phyloP scores from a whole-genome alignment of 2,329 filamentous ascomycete genomes.

The Chrysosporium queenslandicum region DNA sequence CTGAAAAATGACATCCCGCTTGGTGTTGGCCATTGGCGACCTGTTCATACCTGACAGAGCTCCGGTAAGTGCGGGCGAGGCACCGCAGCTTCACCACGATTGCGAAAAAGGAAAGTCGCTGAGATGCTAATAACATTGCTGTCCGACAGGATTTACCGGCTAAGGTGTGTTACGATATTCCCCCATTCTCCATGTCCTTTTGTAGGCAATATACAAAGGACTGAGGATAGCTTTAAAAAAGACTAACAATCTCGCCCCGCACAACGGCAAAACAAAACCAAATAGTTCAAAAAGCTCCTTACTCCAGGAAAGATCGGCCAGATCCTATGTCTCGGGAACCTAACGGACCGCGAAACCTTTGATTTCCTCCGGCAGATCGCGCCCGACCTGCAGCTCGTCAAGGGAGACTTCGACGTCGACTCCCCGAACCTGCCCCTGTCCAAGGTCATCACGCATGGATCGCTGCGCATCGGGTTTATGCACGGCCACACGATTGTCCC shows the following conservation, averaged over 20 bases:
- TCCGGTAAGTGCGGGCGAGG: constrained; percentile 45
- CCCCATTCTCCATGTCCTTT: not conserved
- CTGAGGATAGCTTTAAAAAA: not conserved
- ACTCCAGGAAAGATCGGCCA: constrained; percentile 75
- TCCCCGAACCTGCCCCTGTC: constrained; percentile 55
- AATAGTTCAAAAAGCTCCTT: constrained; percentile 73
- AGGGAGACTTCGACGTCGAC: constrained; percentile 60
- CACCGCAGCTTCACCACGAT: not conserved
- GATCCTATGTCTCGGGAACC: constrained; percentile 68
- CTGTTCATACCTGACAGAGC: constrained; percentile 89
- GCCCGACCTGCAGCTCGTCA: constrained; percentile 61
- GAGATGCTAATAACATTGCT: not conserved
- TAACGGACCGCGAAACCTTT: constrained; percentile 70
- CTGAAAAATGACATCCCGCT: constrained; percentile 60
- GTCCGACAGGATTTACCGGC: constrained; percentile 61
- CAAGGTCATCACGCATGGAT: constrained; percentile 61
- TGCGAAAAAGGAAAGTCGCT: not conserved
- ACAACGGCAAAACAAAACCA: not conserved
- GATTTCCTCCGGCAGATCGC: constrained; percentile 67
- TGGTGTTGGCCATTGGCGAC: constrained; percentile 86
- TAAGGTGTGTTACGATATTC: constrained; percentile 49
- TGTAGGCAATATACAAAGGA: not conserved
- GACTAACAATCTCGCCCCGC: constrained; percentile 1
- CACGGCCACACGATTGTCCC: constrained; percentile 60
- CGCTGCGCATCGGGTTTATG: constrained; percentile 58